Base-by-base conservation (phyloP, 805 yeast genomes). In the Candida manassasensis region DNA sequence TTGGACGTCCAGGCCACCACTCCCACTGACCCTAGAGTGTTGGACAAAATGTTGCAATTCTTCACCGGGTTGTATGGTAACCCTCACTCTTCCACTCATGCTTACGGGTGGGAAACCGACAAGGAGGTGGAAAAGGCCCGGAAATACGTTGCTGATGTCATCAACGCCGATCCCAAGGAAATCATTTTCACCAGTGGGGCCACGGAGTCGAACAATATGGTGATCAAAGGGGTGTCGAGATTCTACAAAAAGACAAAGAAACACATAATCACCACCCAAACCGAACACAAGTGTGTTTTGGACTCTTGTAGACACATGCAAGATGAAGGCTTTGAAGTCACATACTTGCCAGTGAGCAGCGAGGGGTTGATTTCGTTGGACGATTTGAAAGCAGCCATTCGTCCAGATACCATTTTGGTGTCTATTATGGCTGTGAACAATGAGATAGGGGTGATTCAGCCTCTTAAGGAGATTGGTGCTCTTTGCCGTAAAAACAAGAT, bases 81-180 rank as follows among this genome's bases (percentile, higher is more conserved):
- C 59, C 99, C 99, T 15, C 99, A 93, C 63, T 87, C 96, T 4
- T 79, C 93, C 40, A 93, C 98, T 2, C 99, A 93, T 57, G 76
- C 95, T 4, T 93, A 90, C 57, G 99, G 99, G 22, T 93, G 99
- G 99, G 99, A 93, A 65, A 85, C 98, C 3, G 96, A 90, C 40
- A 76, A 75, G 44, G 96, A 82, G 40, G 93, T 93, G 12, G 98
- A 93, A 55, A 65, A 67, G 34, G 96, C 98, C 4, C 76, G 99
- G 51, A 71, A 67, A 35, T 73, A 90, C 50, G 70, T 93, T 35
- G 97, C 98, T 2, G 70, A 71, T 19, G 75, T 93, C 36, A 87
- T 93, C 49, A 77, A 79, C 19, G 98, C 98, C 21, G 96, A 93
- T 57, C 85, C 97, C 37, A 90, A 90, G 66, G 98, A 93, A 64